These are phyloP conservation scores for Leccinellum luteum DNA, from an alignment of 768 basidiomycete species.

Conservation along the genomic window DNA sequence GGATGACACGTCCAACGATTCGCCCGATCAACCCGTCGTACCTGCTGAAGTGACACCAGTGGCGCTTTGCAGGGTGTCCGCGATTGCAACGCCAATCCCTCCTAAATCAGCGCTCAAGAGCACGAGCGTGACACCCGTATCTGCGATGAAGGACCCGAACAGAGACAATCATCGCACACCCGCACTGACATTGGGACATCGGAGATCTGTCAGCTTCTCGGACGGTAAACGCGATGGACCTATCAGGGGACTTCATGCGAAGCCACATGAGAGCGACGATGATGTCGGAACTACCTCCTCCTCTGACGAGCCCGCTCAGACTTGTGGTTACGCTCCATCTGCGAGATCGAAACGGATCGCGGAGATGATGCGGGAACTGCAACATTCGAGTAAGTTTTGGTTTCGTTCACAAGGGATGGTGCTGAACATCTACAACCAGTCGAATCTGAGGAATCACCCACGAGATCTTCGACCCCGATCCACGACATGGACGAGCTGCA, in stretches of 20 bases:
- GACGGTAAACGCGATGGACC: slow-evolving; percentile 90
- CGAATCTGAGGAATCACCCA: slow-evolving; percentile 53
- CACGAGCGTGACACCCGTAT: slow-evolving; percentile 49
- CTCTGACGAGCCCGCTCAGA: slow-evolving; percentile 18
- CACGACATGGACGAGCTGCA: slow-evolving; percentile 47
- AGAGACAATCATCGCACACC: slow-evolving; percentile 55
- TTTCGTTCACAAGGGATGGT: slow-evolving; percentile 2
- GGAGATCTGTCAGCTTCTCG: slow-evolving; percentile 94
- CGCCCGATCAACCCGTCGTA: background rate
- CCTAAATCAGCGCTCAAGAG: slow-evolving; percentile 44
- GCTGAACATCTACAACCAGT: slow-evolving; percentile 1
- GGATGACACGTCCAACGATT: slow-evolving; percentile 34
- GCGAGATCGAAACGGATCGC: slow-evolving; percentile 78
- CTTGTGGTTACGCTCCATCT: slow-evolving; percentile 46
- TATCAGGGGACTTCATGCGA: slow-evolving; percentile 58
- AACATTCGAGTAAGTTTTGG: slow-evolving; percentile 60
- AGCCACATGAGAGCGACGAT: slow-evolving; percentile 39
- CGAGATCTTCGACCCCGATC: slow-evolving; percentile 49
- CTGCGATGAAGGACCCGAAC: slow-evolving; percentile 54
- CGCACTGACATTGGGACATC: slow-evolving; percentile 46
- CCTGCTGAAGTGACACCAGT: slow-evolving; percentile 22
- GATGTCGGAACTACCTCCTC: slow-evolving; percentile 26
- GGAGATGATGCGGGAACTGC: slow-evolving; percentile 73
- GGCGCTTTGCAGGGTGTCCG: slow-evolving; percentile 10
- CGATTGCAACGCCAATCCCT: slow-evolving; percentile 29